Evolutionary conservation across 148 eudicot genomes (phyloP), one percentile per base, ranked within the genome.

Genomic region (Rhododendron mucronatum): DNA sequence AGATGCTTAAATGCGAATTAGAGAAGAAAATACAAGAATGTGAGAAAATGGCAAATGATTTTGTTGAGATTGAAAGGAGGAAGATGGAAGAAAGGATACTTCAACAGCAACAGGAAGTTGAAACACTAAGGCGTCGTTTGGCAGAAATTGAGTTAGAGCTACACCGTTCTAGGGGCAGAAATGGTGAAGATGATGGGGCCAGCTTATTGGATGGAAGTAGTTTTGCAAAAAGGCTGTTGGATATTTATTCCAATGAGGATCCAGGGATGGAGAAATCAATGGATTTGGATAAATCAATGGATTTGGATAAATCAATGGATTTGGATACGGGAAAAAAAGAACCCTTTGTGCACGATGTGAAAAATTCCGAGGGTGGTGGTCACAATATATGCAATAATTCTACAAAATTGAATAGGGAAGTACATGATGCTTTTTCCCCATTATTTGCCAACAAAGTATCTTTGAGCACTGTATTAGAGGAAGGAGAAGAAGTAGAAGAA

Each of bases 401-500:
- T 45, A 28, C 69, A 30, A 83, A 39, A 39, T 45, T 81, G 30
- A 87, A n/a, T 48, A 80, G 75, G 61, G 87, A 50, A 30, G 84
- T 81, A 26, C 82, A 83, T 59, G 86, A 85, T 48, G 63, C 48
- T 5, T 87, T 85, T 76, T 79, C 86, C 23, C 90, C 93, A 2
- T 83, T 41, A 51, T 63, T 81, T 67, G 50, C 89, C 63, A 93
- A 90, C 28, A 93, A 92, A 84, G 45, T 88, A 67, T 86, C 80
- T 57, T 85, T 97, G 90, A 97, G 96, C 90, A 97, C 99, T 47
- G 98, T 97, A 59, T 94, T 88, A 50, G 99, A 97, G 93, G 99
- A 95, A 86, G 98, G 93, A 23, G 98, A 96, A 86, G 88, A 83
- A 33, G 94, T 88, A 78, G 91, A 87, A 30, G 92, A 91, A 48